Base-by-base conservation (phyloP, 352 stramenopile species). In the Aphanomyces invadans region DNA sequence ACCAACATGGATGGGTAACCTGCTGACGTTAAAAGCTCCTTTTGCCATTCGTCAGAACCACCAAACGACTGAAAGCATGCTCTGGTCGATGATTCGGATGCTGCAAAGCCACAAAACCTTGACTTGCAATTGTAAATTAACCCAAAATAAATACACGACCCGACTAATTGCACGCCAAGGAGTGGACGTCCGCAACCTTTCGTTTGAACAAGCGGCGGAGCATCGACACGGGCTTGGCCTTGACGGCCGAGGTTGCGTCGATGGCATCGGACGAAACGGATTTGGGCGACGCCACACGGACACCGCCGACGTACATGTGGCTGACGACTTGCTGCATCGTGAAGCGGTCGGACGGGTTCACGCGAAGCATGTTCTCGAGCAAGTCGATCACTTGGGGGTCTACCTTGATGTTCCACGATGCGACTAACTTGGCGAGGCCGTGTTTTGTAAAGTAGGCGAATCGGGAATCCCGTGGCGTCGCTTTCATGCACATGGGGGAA, bases 351-450 rank as follows among this genome's bases (percentile, higher is more conserved):
- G 23, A n/a, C 21, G 49, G 4, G 29, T 32, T 2, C 25, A 57
- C 29, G 11, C 29, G 19, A 4, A 57, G 49, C 49, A 57, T 57
- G 21, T 38, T 21, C n/a, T 57, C 49, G 11, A 57, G 49, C 4
- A 57, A 32, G 49, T 57, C 49, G 7, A 33, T n/a, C 11, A 26
- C 49, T 15, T 57, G 17, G 4, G 15, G 4, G 11, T 57, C 49
- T 26, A 57, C 19, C 12, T 7, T 9, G 1, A 52, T 52, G 29
- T 74, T 75, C 49, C 49, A 57, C 49, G 49, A 57, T 7, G 4
- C 0, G 11, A 57, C 11, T 11, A 57, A n/a, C 5, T 32, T 11
- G 11, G 11, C 12, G 25, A 57, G 29, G 19, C 49, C 49, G 12
- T 57, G 21, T 11, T 21, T 38, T 38, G 21, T 29, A 12, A 36